Conservation (phyloP, 2,329 filamentous ascomycete species). For the Grosmannia clavigera region DNA sequence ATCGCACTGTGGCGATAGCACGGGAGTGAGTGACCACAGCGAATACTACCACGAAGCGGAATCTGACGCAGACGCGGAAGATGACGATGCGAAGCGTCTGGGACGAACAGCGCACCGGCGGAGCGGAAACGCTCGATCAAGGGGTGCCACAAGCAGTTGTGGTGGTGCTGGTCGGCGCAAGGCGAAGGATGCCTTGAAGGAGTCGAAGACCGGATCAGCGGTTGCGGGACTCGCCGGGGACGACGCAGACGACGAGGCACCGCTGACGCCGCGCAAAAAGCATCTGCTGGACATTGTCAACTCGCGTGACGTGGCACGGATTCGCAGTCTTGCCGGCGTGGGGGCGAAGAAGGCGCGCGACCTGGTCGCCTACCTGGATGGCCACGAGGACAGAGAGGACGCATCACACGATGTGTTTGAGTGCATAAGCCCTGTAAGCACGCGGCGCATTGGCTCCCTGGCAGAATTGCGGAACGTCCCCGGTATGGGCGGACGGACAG, state of each 20-base stretch:
- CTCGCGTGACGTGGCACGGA: conserved; percentile 53
- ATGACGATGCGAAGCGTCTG: conserved; percentile 18
- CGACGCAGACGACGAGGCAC: conserved; percentile 29
- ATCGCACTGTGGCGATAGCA: conserved; percentile 16
- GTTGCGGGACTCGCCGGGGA: not conserved
- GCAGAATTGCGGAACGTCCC: conserved; percentile 40
- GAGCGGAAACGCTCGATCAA: not conserved
- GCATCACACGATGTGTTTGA: conserved; percentile 7
- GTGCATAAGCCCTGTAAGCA: not conserved
- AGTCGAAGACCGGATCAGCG: conserved; percentile 13
- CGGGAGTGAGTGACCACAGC: conserved; percentile 13
- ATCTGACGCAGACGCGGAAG: conserved; percentile 28
- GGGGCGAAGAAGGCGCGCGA: conserved; percentile 59
- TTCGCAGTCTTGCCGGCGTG: conserved; percentile 56
- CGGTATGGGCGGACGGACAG: conserved; percentile 42
- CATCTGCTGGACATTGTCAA: conserved; percentile 60
- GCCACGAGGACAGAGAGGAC: conserved; percentile 23
- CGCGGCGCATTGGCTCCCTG: conserved; percentile 30
- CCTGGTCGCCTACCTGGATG: conserved; percentile 42
- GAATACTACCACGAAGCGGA: conserved; percentile 28
- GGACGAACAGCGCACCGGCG: not conserved
- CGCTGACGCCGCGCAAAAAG: conserved; percentile 39
- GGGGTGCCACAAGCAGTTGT: not conserved
- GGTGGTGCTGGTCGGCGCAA: not conserved
- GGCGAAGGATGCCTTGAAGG: conserved; percentile 14